Evolutionary conservation across 2,329 filamentous ascomycete species (phyloP).

Genomic region (Cryphonectria radicalis): DNA sequence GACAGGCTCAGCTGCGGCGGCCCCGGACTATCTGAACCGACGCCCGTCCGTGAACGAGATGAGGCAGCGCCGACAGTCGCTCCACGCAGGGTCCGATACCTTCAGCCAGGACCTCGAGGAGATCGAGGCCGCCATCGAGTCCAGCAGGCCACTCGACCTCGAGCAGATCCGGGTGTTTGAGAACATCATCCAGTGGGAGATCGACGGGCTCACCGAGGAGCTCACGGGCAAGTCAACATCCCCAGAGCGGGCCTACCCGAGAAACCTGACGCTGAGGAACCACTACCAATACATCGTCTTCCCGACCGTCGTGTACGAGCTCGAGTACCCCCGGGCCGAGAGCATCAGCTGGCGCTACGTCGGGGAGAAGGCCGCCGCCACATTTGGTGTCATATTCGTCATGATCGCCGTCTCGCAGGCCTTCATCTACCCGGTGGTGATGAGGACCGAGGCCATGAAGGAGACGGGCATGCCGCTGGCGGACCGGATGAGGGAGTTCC

Average conservation of each 20-base stretch:
- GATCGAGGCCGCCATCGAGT: constrained; percentile 66
- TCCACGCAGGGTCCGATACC: constrained; percentile 37
- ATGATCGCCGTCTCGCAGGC: constrained; percentile 81
- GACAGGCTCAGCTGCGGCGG: constrained; percentile 47
- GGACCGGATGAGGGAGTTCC: constrained; percentile 68
- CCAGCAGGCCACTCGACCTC: constrained; percentile 60
- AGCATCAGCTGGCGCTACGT: constrained; percentile 76
- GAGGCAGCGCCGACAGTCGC: constrained; percentile 48
- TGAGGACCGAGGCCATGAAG: constrained; percentile 69
- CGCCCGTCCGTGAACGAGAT: constrained; percentile 46
- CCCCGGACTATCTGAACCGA: constrained; percentile 49
- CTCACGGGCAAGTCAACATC: constrained; percentile 64
- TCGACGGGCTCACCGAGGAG: constrained; percentile 67
- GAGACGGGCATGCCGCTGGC: constrained; percentile 64
- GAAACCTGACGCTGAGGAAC: constrained; percentile 67
- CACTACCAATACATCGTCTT: constrained; percentile 75
- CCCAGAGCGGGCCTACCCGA: constrained; percentile 61
- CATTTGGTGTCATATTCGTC: constrained; percentile 73
- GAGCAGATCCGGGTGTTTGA: constrained; percentile 68
- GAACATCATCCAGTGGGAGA: constrained; percentile 68
- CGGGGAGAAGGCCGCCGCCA: constrained; percentile 70
- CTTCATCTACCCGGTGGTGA: constrained; percentile 77
- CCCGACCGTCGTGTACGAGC: constrained; percentile 78
- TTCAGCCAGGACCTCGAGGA: constrained; percentile 56
- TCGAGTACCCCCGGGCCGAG: constrained; percentile 73